Base-by-base conservation (phyloP, 306 rosid species). In the Sindora glabra region DNA sequence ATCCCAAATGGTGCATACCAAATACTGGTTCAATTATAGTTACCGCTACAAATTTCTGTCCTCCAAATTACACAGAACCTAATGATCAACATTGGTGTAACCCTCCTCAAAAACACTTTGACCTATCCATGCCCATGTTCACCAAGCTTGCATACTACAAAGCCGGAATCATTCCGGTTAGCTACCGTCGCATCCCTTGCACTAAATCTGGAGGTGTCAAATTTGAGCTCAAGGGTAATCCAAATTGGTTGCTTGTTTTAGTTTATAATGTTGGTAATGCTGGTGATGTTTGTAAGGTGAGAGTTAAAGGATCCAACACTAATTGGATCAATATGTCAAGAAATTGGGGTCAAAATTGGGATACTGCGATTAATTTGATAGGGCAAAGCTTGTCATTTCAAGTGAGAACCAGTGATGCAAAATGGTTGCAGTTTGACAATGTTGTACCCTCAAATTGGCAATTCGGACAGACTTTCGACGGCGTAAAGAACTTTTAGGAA, bases 1-100 rank as follows among this genome's bases (percentile, higher is more conserved):
- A 45, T 18, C 74, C 84, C 0, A 56, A 74, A 2, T 80, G 83
- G 88, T 86, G 97, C 73, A 38, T 52, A 22, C 29, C 29, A 5
- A 27, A 22, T 2, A 80, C 76, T 3, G 59, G 60, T 1, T 4
- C 79, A 1, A 82, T 84, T 12, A 80, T 4, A 49, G 52, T 90
- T 0, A 90, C 94, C 0, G 85, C 83, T 4, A 86, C 97, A 47
- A 79, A 89, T 45, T 75, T 86, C 3, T 89, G 95, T 15, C 97
- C 95, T 0, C 91, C 92, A 0, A 69, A 78, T 42, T 70, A 85
- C 11, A 0, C 33, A 0, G 41, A 73, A 3, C 57, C 76, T 0
- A 5, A 37, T 0, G 81, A 24, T 0, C 59, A 59, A n/a, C n/a
- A n/a, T 33, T 86, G 97, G 97, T 84, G 95, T 70, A 86, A 89